phyloP scores from a whole-genome alignment of 345 rosid genomes.

The Arabidopsis suecica region DNA sequence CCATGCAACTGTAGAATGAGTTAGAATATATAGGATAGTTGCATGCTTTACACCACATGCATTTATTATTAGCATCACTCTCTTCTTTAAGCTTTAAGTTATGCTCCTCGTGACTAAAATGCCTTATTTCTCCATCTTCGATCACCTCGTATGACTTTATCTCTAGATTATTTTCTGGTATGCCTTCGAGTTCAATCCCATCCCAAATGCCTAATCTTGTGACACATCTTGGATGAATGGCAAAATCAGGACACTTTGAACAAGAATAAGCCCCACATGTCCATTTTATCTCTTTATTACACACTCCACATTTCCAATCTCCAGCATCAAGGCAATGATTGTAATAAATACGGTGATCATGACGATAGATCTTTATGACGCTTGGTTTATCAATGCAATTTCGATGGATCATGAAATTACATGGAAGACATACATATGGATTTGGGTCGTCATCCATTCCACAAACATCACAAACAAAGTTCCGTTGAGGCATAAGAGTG shows the following conservation, averaged over 20 bases:
- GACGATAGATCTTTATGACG: slow-evolving; percentile 6
- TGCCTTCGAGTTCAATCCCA: slow-evolving; percentile 22
- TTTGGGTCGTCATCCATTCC: slow-evolving; percentile 24
- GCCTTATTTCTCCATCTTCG: slow-evolving; percentile 13
- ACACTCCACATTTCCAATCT: slow-evolving; percentile 27
- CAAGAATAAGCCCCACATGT: slow-evolving; percentile 27
- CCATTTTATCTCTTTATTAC: slow-evolving; percentile 6
- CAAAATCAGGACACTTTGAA: background rate
- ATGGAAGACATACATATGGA: slow-evolving; percentile 31
- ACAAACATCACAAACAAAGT: slow-evolving; percentile 24
- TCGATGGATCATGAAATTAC: slow-evolving; percentile 34
- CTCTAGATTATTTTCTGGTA: background rate
- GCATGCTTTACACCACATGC: slow-evolving; percentile 17
- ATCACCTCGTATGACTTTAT: slow-evolving; percentile 4
- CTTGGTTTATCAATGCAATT: slow-evolving; percentile 11
- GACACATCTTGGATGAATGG: slow-evolving; percentile 26
- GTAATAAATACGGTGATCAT: background rate
- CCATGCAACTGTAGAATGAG: slow-evolving; percentile 16
- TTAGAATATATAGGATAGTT: background rate
- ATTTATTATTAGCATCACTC: background rate
- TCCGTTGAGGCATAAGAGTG: slow-evolving; percentile 21
- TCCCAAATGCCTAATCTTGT: slow-evolving; percentile 22
- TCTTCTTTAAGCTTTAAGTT: slow-evolving; percentile 10
- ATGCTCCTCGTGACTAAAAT: background rate
- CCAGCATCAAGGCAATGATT: background rate